A percentile compares a stretch with the other conserved stretches of the same genome.
phyloP scores from a whole-genome alignment of 768 basidiomycete genomes.

The Tricholoma saponaceum region DNA sequence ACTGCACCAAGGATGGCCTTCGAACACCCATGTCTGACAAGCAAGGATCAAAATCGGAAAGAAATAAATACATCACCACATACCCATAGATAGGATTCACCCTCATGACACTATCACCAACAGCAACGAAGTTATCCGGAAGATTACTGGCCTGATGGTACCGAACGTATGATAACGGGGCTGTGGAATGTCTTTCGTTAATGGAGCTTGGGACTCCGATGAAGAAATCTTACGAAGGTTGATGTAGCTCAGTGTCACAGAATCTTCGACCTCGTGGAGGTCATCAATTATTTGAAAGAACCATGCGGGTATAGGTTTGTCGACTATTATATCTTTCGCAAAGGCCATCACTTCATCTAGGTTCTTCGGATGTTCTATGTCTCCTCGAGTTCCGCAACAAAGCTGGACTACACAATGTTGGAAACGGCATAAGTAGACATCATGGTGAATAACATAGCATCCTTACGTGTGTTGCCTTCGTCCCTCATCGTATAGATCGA shows the following conservation, averaged over 20 bases:
- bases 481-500: background rate
- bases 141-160: slow-evolving; percentile 23
- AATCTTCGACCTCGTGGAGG: slow-evolving; percentile 21
- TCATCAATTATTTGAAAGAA: slow-evolving; percentile 22
- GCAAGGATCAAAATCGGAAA: background rate
- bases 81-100: slow-evolving; percentile 11
- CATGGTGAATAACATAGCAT: background rate
- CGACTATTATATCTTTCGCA: slow-evolving; percentile 5
- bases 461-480: background rate
- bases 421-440: background rate
- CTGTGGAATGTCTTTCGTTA: slow-evolving; percentile 3
- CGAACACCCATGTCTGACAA: background rate
- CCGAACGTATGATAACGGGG: slow-evolving; percentile 18
- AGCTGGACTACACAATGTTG: background rate
- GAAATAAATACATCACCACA: background rate
- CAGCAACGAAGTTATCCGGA: slow-evolving; percentile 28
- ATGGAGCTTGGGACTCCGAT: too few relatives aligned
- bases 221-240: slow-evolving; percentile 15
- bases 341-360: slow-evolving; percentile 13
- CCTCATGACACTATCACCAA: slow-evolving; percentile 31
- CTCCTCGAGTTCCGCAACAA: slow-evolving; percentile 1
- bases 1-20: background rate
- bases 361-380: slow-evolving; percentile 6
- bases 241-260: slow-evolving; percentile 1
- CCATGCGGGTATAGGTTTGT: slow-evolving; percentile 23